A percentile compares a stretch with the other conserved stretches of the same genome.
Evolutionary conservation across 495 filamentous ascomycete genomes (phyloP).

Genomic region (Geopyxis carbonaria): DNA sequence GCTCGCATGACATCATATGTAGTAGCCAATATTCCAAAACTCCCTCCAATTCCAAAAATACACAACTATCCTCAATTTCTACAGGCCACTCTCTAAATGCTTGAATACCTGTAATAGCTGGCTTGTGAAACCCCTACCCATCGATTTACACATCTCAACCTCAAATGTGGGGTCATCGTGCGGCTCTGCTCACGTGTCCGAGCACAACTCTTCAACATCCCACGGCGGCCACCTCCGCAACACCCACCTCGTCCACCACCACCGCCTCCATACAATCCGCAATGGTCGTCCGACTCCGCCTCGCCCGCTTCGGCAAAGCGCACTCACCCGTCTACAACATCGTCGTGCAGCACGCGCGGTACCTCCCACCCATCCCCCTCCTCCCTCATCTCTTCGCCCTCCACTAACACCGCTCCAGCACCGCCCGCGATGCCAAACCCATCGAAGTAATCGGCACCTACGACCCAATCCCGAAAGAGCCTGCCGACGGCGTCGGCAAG

Average conservation of each 20-base stretch:
- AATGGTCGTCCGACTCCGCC: slow-evolving; percentile 87
- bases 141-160: too few relatives aligned
- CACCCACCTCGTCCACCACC: neutral
- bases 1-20: too few relatives aligned
- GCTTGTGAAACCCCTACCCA: too few relatives aligned
- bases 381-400: slow-evolving; percentile 3
- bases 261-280: slow-evolving; percentile 9
- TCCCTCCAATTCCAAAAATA: too few relatives aligned
- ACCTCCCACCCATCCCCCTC: slow-evolving; percentile 25
- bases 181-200: too few relatives aligned
- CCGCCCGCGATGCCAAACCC: slow-evolving; percentile 68
- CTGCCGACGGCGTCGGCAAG: slow-evolving; percentile 47
- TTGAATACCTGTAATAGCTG: too few relatives aligned
- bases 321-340: slow-evolving; percentile 91
- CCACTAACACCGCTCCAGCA: slow-evolving; percentile 27
- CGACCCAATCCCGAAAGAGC: slow-evolving; percentile 68
- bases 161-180: too few relatives aligned
- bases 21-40: too few relatives aligned
- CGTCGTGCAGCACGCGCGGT: slow-evolving; percentile 91
- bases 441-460: slow-evolving; percentile 91
- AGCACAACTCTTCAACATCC: too few relatives aligned
- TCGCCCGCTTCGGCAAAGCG: slow-evolving; percentile 82
- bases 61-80: too few relatives aligned
- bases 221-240: too few relatives aligned
- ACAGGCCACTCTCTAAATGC: too few relatives aligned